Percentiles rank a stretch among this genome's conserved stretches.
Evolutionary conservation across 352 stramenopile genomes (phyloP).

Genomic region (Pythium aristosporum): DNA sequence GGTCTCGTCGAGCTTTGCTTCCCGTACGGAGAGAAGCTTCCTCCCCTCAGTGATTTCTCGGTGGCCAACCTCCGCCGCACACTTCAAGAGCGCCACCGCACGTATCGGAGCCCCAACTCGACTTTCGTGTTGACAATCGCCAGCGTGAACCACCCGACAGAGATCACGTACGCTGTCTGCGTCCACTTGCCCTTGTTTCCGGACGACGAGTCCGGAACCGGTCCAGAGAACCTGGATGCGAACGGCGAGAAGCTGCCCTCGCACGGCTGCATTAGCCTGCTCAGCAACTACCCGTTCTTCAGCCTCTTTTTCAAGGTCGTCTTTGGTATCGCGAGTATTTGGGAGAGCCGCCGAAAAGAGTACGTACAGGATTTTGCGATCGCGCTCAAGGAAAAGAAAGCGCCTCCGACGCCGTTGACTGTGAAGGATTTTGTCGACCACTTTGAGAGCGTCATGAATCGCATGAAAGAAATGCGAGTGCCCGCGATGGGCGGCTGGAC

Average conservation of each 20-base stretch:
- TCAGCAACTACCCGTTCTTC: constrained; percentile 82
- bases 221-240: constrained; percentile 18
- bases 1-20: constrained; percentile 77
- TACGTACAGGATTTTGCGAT: constrained; percentile 32
- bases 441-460: constrained; percentile 62
- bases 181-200: constrained; percentile 62
- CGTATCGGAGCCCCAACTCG: constrained; percentile 56
- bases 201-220: constrained; percentile 34
- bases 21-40: constrained; percentile 52
- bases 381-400: constrained; percentile 31
- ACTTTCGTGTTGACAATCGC: constrained; percentile 77
- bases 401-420: constrained; percentile 29
- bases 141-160: constrained; percentile 40
- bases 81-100: constrained; percentile 67
- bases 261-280: constrained; percentile 73
- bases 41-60: constrained; percentile 51
- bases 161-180: constrained; percentile 73
- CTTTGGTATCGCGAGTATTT: constrained; percentile 70
- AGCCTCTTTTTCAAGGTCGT: constrained; percentile 84
- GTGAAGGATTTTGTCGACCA: constrained; percentile 61
- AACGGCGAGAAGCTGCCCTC: constrained; percentile 29
- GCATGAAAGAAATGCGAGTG: constrained; percentile 58
- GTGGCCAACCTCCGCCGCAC: constrained; percentile 50
- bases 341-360: constrained; percentile 53
- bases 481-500: constrained; percentile 78